Percentiles rank a stretch among this genome's conserved stretches.
Conservation (phyloP, 306 rosid genomes). For the Acacia melanoxylon region DNA sequence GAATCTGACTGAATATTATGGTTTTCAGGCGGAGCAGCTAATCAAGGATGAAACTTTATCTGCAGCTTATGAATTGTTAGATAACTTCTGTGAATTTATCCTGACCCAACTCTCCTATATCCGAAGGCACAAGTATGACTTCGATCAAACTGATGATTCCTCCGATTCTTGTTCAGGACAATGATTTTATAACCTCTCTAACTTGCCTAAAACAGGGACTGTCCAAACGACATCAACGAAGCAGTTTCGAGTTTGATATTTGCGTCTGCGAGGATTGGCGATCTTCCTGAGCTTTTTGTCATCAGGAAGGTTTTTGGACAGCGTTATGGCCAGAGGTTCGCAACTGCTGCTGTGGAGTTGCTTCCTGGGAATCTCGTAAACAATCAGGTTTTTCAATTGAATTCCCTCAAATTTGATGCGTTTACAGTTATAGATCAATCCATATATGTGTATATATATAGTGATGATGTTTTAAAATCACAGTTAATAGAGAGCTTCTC, state of each 20-base stretch:
- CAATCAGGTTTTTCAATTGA: constrained; percentile 45
- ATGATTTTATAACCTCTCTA: not conserved
- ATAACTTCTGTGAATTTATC: constrained; percentile 63
- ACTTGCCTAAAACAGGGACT: constrained; percentile 37
- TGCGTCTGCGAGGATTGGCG: constrained; percentile 92
- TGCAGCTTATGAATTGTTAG: constrained; percentile 58
- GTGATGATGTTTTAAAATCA: constrained; percentile 25
- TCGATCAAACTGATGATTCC: constrained; percentile 1
- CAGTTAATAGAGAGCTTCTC: constrained; percentile 68
- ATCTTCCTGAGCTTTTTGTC: constrained; percentile 77
- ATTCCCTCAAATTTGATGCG: not conserved
- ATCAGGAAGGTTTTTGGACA: constrained; percentile 70
- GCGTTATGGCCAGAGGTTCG: constrained; percentile 67
- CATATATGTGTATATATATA: not conserved
- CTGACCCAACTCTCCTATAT: constrained; percentile 57
- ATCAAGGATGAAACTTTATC: constrained; percentile 51
- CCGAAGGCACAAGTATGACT: constrained; percentile 61
- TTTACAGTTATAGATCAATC: not conserved
- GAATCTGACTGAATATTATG: not conserved
- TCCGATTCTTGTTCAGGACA: not conserved
- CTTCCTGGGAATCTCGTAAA: constrained; percentile 75
- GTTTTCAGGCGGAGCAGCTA: constrained; percentile 64
- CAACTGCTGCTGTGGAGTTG: constrained; percentile 57
- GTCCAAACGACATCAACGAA: constrained; percentile 81
- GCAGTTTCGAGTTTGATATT: constrained; percentile 82